Evolutionary conservation across 2,329 filamentous ascomycete genomes (phyloP).

Genomic region (Remersonia thermophila): DNA sequence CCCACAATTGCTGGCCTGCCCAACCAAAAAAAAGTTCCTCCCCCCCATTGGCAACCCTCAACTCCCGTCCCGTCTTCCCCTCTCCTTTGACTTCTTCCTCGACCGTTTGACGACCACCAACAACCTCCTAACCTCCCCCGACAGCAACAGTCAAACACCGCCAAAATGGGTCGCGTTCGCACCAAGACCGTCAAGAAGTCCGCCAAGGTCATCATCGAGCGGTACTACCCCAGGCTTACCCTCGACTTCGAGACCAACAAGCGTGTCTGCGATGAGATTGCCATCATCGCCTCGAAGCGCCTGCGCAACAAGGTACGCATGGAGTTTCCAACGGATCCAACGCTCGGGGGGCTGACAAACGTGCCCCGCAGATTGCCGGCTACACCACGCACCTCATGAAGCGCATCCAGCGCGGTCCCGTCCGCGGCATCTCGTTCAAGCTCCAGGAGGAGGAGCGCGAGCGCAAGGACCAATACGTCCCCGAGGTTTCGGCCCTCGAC

Average conservation of each 20-base stretch:
- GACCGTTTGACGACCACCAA: conserved; percentile 11
- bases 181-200: conserved; percentile 61
- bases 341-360: too few species aligned
- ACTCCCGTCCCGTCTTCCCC: too few species aligned
- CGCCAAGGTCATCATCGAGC: conserved; percentile 99
- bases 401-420: conserved; percentile 97
- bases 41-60: neutral
- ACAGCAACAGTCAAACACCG: conserved; percentile 30
- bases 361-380: conserved; percentile 70
- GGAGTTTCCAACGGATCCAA: neutral
- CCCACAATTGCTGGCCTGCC: conserved; percentile 9
- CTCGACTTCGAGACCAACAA: conserved; percentile 99
- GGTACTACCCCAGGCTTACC: conserved; percentile 88
- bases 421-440: conserved; percentile 99
- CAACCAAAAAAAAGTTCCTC: conserved; percentile 12
- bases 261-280: conserved; percentile 97
- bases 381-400: conserved; percentile 99
- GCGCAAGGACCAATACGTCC: conserved; percentile 99
- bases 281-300: conserved; percentile 97
- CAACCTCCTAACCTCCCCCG: conserved; percentile 17
- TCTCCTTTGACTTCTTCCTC: conserved; percentile 5
- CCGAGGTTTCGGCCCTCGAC: conserved; percentile 96
- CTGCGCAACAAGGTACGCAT: conserved; percentile 93
- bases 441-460: conserved; percentile 99
- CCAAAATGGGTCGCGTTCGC: conserved; percentile 58